Evolutionary conservation across 495 filamentous ascomycete species (phyloP), one percentile per base, ranked within the genome.

Genomic region (Xylaria intraflava): DNA sequence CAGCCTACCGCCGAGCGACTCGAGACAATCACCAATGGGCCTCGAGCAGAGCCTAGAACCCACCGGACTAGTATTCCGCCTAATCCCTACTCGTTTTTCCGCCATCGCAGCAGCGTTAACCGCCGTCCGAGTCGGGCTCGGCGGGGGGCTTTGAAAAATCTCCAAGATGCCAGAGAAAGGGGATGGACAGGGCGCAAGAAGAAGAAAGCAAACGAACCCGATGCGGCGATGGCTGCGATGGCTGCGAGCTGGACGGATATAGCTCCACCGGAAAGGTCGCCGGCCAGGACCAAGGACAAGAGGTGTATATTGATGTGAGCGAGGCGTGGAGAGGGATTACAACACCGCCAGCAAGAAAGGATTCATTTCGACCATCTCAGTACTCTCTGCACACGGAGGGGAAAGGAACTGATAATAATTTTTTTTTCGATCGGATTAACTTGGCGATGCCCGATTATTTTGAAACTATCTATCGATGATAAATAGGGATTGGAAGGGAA

Each of bases 301-400:
- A 81, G 77, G 50, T 83, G 80, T 56, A 55, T 69, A 14, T 66
- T 82, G 35, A 83, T 83, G 80, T 83, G 63, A 74, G 22, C 47
- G 24, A 23, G 22, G 12, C 31, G 22, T 35, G 7, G 16, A 35
- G 35, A 38, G n/a, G n/a, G 17, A 2, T 19, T 53, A 1, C 3
- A 36, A 11, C 10, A 11, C 44, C 1, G 12, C 24, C 44, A 7
- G 44, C 8, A 22, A 41, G 17, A n/a, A 2, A 31, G 4, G 20
- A 38, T 17, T 1, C 1, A 26, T 44, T n/a, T 20, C 10, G 22
- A 7, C 2, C 27, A 10, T 26, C 14, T 14, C 27, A 24, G 8
- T n/a, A 39, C 14, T 5, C 5, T 39, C 16, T 39, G n/a, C 36
- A 39, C 4, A 12, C 44, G n/a, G n/a, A 17, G 9, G 35, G 1